Base-by-base conservation (phyloP, 75 land plant genomes). In the Azolla pinnata region DNA sequence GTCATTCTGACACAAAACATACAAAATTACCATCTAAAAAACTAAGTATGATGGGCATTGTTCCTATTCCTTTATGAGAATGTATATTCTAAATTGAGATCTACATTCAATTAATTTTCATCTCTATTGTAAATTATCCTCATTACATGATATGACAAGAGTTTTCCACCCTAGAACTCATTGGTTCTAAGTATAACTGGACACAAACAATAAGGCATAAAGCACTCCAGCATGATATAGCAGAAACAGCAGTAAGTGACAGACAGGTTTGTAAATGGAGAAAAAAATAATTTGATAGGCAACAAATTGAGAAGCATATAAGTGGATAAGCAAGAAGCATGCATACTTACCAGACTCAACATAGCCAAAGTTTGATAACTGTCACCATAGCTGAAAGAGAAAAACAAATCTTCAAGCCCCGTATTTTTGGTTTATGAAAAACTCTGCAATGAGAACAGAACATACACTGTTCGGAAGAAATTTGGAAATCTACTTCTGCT, bases 401-500 rank as follows among this genome's bases (percentile, higher is more conserved):
- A 0, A 59, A 21, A 19, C 63, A 61, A 38, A 64, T 25, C 24
- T 52, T 31, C 9, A 2, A 54, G 5, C 10, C 14, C 0, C 12
- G 19, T 27, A 52, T 0, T 23, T 31, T 50, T 30, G 4, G 17
- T 52, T 18, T 25, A 19, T 62, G 14, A 44, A 51, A 50, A 34
- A 31, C 5, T 3, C 20, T 23, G 54, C 1, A 34, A 10, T 14
- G 20, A 65, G 61, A 65, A 29, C 17, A 32, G 28, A 20, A 7
- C 32, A 51, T 54, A 71, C 74, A 71, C 74, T 29, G 74, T 71
- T 30, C 74, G 66, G 56, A 64, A 71, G 45, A 71, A 58, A 21
- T 48, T 71, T 3, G 74, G 74, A 27, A 31, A 71, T 8, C 18
- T 21, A 16, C 21, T 31, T 35, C 74, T 35, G 29, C 20, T 51